phyloP scores from a whole-genome alignment of 768 basidiomycete species.

The Boletus subparvulus region DNA sequence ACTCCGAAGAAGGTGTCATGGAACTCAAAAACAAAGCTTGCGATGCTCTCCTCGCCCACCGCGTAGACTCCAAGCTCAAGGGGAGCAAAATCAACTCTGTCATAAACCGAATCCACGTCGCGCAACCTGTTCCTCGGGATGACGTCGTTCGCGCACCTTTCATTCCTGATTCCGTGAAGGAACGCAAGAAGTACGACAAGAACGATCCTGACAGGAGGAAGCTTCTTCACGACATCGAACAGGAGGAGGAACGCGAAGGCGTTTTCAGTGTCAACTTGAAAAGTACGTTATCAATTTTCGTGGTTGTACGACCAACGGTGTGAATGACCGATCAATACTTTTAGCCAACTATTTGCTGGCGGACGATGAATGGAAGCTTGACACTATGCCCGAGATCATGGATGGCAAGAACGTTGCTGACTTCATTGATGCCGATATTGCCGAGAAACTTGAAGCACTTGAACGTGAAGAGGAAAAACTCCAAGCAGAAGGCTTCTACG shows the following conservation, averaged over 20 bases:
- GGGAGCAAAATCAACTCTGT: constrained; percentile 91
- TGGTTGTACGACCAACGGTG: not conserved
- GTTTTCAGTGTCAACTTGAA: constrained; percentile 89
- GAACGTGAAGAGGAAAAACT: constrained; percentile 95
- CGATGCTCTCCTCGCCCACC: constrained; percentile 90
- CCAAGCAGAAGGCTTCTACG: constrained; percentile 94
- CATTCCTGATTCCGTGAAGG: constrained; percentile 83
- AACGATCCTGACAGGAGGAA: constrained; percentile 73
- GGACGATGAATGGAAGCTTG: constrained; percentile 93
- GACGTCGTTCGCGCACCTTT: constrained; percentile 84
- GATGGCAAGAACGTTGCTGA: constrained; percentile 99
- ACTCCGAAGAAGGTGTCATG: constrained; percentile 98
- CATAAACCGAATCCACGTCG: constrained; percentile 94
- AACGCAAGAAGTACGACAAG: constrained; percentile 81
- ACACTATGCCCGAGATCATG: constrained; percentile 97
- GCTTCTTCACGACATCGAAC: constrained; percentile 80
- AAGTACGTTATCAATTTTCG: constrained; percentile 46
- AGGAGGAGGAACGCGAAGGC: constrained; percentile 85
- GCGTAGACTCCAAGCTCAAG: constrained; percentile 92
- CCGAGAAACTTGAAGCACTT: constrained; percentile 93
- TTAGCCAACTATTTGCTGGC: constrained; percentile 88
- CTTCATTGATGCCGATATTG: constrained; percentile 97
- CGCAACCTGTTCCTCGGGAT: constrained; percentile 86
- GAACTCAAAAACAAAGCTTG: constrained; percentile 94
- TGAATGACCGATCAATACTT: constrained; percentile 7